Base-by-base conservation (phyloP, 1,284 basidiomycete species). In the Lentinula novae-zelandiae region DNA sequence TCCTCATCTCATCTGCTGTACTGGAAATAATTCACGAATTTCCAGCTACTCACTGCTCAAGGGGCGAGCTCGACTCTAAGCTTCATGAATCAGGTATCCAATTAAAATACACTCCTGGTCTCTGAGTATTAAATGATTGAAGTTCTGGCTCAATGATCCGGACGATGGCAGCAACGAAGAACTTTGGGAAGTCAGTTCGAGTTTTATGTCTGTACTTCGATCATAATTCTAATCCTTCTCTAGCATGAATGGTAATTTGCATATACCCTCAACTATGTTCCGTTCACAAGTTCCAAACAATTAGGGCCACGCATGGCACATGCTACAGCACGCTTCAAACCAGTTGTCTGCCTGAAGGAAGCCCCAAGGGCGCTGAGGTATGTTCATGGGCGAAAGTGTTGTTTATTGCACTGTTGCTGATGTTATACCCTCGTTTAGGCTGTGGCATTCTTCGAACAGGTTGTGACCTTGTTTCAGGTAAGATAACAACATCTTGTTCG, bases 401-500 rank as follows among this genome's bases (percentile, higher is more conserved):
- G 8, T 46, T 5, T 2, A n/a, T 46, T 20, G 20, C 10, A n/a
- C 9, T 22, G 17, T 7, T 8, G 17, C 5, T 22, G 7, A 27
- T 58, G 48, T 53, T 27, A 27, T 3, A 27, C 27, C 40, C 39
- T 53, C 44, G 20, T 40, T 68, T 3, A 89, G 80, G 88, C 89
- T 8, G 87, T 90, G 42, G 84, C 85, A 34, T 93, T 85, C 76
- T 92, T 90, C 74, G 70, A 86, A 64, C 84, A 80, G 12, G 82
- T 85, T 3, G 85, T 90, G 59, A 76, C 71, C 2, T 71, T 89
- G 12, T 91, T 89, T 80, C 72, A 90, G 76, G 85, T 81, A 60
- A 34, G 67, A 33, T 40, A 27, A 27, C 3, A 27, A 36, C 8
- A 27, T 38, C 38, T 17, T 54, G 10, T 53, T 12, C 3, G 12